Evolutionary conservation across 805 yeast species (phyloP).

Genomic region (Yamadazyma phyllophila): DNA sequence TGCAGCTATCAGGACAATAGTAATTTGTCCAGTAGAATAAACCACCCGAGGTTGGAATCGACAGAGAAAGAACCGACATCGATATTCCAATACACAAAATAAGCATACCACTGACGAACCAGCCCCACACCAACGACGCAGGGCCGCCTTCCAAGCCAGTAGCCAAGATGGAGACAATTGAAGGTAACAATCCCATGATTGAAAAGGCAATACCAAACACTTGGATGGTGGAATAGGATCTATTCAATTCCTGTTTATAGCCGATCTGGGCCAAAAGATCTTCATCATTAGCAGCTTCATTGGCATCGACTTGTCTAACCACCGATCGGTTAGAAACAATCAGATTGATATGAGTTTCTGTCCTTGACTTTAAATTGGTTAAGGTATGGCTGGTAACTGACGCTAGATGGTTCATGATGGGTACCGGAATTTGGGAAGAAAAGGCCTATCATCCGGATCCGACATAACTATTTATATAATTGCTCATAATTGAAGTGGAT

Average conservation of each 20-base stretch:
- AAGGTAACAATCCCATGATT: conserved; percentile 69
- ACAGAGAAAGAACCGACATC: conserved; percentile 64
- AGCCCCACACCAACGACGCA: conserved; percentile 68
- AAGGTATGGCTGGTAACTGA: conserved; percentile 6
- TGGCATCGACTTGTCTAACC: conserved; percentile 19
- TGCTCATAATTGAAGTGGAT: no score
- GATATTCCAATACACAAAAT: conserved; percentile 57
- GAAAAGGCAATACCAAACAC: conserved; percentile 71
- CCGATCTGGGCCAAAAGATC: conserved; percentile 55
- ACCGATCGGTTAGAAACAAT: conserved; percentile 19
- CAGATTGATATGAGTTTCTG: conserved; percentile 11
- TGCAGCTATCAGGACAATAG: conserved; percentile 55
- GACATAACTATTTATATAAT: no score
- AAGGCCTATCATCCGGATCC: no score
- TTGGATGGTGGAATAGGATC: conserved; percentile 60
- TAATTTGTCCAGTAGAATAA: conserved; percentile 50
- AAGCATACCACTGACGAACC: conserved; percentile 58
- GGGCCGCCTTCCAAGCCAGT: conserved; percentile 65
- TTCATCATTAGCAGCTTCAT: conserved; percentile 17
- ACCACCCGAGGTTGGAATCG: conserved; percentile 77
- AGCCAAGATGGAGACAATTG: conserved; percentile 55
- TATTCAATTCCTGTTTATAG: conserved; percentile 63
- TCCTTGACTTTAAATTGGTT: conserved; percentile 5
- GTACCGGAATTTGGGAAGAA: no score
- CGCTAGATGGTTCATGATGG: conserved; percentile 4